Percentiles rank a stretch among this genome's conserved stretches.
phyloP scores from a whole-genome alignment of 2,329 filamentous ascomycete genomes.

The Fusarium begoniae region DNA sequence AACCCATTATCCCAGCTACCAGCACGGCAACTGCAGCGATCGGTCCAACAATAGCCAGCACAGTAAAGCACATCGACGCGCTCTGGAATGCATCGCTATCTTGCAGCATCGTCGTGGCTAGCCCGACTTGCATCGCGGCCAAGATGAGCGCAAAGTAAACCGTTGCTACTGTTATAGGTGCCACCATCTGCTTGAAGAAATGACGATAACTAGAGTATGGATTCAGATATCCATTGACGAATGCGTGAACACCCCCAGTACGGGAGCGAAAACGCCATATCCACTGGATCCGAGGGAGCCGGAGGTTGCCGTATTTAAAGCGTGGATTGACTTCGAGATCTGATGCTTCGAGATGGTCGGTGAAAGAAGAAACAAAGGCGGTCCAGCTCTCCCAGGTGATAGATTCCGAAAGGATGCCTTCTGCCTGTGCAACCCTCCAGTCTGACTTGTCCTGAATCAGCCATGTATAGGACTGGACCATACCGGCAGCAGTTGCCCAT shows the following conservation, averaged over 20 bases:
- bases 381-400: neutral
- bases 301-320: neutral
- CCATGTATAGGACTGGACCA: neutral
- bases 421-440: neutral
- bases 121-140: neutral
- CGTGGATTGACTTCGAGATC: neutral
- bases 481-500: rapidly evolving
- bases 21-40: neutral
- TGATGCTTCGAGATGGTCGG: neutral
- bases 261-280: neutral
- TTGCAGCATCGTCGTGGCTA: neutral
- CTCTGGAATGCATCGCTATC: neutral
- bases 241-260: rapidly evolving
- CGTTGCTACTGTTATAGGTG: neutral
- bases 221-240: neutral
- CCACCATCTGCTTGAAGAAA: neutral
- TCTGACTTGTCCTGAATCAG: neutral
- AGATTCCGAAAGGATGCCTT: rapidly evolving
- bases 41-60: neutral
- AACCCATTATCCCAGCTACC: neutral
- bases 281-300: neutral
- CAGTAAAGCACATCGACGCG: neutral
- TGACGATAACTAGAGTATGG: neutral
- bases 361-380: neutral
- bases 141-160: neutral